phyloP scores from a whole-genome alignment of 1,139 yeast genomes.

The Yamadazyma epiphylla region DNA sequence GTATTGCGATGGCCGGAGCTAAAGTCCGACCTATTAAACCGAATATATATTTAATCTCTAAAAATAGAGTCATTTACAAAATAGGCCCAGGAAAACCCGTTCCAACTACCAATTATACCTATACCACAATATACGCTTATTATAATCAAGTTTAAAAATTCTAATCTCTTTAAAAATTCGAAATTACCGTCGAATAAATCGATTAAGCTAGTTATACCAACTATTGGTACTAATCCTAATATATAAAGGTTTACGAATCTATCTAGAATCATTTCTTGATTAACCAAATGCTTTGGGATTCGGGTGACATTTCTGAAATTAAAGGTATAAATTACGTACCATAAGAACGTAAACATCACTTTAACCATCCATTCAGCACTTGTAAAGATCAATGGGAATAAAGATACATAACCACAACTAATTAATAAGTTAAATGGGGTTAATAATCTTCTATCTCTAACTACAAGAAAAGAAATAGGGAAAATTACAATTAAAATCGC shows the following conservation, averaged over 20 bases:
- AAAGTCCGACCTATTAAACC: not conserved
- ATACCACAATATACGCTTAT: slow-evolving; percentile 82
- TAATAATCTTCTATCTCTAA: slow-evolving; percentile 67
- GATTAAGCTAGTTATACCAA: slow-evolving; percentile 49
- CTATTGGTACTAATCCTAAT: slow-evolving; percentile 64
- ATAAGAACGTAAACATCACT: slow-evolving; percentile 71
- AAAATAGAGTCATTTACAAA: slow-evolving; percentile 58
- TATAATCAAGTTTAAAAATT: slow-evolving; percentile 76
- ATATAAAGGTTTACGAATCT: slow-evolving; percentile 66
- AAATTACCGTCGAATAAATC: slow-evolving; percentile 55
- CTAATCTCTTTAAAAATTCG: slow-evolving; percentile 48
- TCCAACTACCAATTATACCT: slow-evolving; percentile 87
- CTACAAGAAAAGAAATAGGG: slow-evolving; percentile 78
- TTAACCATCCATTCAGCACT: slow-evolving; percentile 78
- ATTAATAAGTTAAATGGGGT: slow-evolving; percentile 65
- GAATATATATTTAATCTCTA: slow-evolving; percentile 5
- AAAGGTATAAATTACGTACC: slow-evolving; percentile 77
- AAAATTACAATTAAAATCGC: slow-evolving; percentile 87
- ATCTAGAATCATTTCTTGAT: slow-evolving; percentile 56
- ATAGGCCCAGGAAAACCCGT: slow-evolving; percentile 83
- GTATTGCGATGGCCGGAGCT: no score
- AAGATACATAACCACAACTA: slow-evolving; percentile 80
- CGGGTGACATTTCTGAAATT: slow-evolving; percentile 65
- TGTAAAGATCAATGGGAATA: slow-evolving; percentile 84
- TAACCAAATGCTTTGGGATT: slow-evolving; percentile 49